Base-by-base conservation (phyloP, 129 eudicot genomes). In the Centrapalus pauciflorus region DNA sequence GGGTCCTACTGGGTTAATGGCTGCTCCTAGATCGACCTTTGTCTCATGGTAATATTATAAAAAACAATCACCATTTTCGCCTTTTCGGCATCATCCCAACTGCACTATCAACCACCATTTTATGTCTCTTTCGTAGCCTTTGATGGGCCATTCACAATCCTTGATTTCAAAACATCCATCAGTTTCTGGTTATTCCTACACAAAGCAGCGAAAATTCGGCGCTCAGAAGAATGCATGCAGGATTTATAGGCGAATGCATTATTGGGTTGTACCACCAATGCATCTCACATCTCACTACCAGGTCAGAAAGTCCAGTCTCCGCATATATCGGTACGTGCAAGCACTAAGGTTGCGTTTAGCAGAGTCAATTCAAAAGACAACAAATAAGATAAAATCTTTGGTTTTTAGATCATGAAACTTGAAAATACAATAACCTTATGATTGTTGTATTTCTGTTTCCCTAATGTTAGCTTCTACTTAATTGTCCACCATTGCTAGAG, bases 21-120 rank as follows among this genome's bases (percentile, higher is more conserved):
- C 77, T 30, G 84, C 71, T 55, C 86, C 96, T 26, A 88, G 62
- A 30, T 89, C 83, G 62, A 30, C 91, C 83, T 75, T 84, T 91
- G 33, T 77, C 73, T 80, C 89, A 85, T 88, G 17, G 86, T 85
- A 7, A 88, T 79, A 77, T 64, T 62, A 9, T 81, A 65, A 76
- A 79, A 77, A 0, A 80, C 89, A 27, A 88, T 84, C 40, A 77
- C 84, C 96, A 84, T 46, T 46, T 79, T 80, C 60, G 82, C 86
- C 54, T 46, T 46, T 79, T 80, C 60, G 82, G 84, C 54, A 69
- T 72, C 73, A 82, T 80, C 41, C 81, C 91, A 46, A 77, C 80
- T 49, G 73, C 89, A 52, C 77, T 75, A 52, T 84, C 89, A 61
- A 84, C 72, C 69, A 84, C 86, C 79, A 63, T 77, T 30, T 80